phyloP scores from a whole-genome alignment of 495 filamentous ascomycete species.

The Aspergillus steynii region DNA sequence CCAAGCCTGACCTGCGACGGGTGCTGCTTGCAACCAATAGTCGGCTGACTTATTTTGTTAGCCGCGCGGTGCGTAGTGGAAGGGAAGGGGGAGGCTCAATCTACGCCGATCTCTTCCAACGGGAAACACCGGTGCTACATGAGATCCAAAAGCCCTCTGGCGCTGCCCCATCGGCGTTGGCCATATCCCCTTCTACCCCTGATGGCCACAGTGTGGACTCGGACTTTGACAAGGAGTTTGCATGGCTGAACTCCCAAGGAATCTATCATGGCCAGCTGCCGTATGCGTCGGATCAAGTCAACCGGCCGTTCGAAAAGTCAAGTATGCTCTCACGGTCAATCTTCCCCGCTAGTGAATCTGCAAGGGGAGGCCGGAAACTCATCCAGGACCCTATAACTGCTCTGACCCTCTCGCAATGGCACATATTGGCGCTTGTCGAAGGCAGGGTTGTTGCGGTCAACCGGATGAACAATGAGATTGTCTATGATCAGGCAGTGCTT shows the following conservation, averaged over 20 bases:
- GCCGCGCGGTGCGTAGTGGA: constrained; percentile 69
- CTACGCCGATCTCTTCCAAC: constrained; percentile 84
- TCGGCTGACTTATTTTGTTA: constrained; percentile 74
- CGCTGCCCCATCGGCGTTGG: constrained; percentile 62
- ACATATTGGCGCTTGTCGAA: constrained; percentile 83
- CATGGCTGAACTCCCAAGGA: constrained; percentile 86
- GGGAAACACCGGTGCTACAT: constrained; percentile 72
- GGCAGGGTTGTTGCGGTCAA: constrained; percentile 81
- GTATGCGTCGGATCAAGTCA: constrained; percentile 46
- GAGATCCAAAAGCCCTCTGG: constrained; percentile 59
- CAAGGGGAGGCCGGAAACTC: constrained; percentile 61
- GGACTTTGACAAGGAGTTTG: constrained; percentile 70
- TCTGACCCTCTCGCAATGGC: constrained; percentile 90
- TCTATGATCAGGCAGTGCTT: constrained; percentile 85
- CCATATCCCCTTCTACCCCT: constrained; percentile 71
- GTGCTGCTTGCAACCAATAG: constrained; percentile 76
- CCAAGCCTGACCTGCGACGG: constrained; percentile 66
- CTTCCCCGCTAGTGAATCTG: constrained; percentile 65
- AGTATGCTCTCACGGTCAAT: constrained; percentile 73
- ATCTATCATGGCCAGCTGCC: constrained; percentile 80
- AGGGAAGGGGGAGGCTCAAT: constrained; percentile 79
- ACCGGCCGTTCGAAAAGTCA: constrained; percentile 64
- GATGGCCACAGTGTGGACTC: constrained; percentile 48
- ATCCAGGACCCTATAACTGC: constrained; percentile 71
- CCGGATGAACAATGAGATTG: constrained; percentile 75